Conservation (phyloP, 2,329 filamentous ascomycete genomes). For the Monilinia polystroma region DNA sequence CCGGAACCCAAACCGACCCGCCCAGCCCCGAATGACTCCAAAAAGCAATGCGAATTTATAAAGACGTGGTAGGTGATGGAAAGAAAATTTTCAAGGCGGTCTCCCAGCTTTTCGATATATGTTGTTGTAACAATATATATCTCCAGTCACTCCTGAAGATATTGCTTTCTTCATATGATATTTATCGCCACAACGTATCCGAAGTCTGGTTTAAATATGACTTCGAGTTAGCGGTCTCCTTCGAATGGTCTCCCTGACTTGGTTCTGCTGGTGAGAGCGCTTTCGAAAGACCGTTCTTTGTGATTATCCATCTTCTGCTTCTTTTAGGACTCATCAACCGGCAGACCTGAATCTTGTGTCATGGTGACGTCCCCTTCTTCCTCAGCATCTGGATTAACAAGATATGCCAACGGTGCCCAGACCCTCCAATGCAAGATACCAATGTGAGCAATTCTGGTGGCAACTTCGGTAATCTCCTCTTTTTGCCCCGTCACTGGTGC, state of each 20-base stretch:
- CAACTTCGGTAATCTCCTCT: slow-evolving; percentile 59
- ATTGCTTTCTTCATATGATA: slow-evolving; percentile 4
- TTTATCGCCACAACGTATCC: slow-evolving; percentile 20
- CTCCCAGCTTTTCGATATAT: neutral
- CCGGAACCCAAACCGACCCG: slow-evolving; percentile 7
- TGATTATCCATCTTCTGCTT: neutral
- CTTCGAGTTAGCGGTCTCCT: neutral
- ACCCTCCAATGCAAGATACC: slow-evolving; percentile 86
- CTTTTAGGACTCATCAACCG: slow-evolving; percentile 6
- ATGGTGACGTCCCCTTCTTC: slow-evolving; percentile 28
- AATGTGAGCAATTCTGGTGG: slow-evolving; percentile 77
- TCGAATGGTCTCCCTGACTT: neutral
- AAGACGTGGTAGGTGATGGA: neutral
- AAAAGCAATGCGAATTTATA: slow-evolving; percentile 19
- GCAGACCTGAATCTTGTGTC: slow-evolving; percentile 1
- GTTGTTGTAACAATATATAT: neutral
- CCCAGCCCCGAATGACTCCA: slow-evolving; percentile 15
- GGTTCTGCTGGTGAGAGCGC: neutral
- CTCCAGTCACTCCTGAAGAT: slow-evolving; percentile 3
- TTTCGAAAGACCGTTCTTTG: neutral
- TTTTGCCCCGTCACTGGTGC: slow-evolving; percentile 26
- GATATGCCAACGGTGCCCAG: slow-evolving; percentile 76
- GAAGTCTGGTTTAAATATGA: slow-evolving; percentile 9
- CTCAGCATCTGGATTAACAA: slow-evolving; percentile 37
- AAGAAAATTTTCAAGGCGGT: slow-evolving; percentile 6